Base-by-base conservation (phyloP, 352 stramenopile genomes). In the Globisporangium heterothallicum region DNA sequence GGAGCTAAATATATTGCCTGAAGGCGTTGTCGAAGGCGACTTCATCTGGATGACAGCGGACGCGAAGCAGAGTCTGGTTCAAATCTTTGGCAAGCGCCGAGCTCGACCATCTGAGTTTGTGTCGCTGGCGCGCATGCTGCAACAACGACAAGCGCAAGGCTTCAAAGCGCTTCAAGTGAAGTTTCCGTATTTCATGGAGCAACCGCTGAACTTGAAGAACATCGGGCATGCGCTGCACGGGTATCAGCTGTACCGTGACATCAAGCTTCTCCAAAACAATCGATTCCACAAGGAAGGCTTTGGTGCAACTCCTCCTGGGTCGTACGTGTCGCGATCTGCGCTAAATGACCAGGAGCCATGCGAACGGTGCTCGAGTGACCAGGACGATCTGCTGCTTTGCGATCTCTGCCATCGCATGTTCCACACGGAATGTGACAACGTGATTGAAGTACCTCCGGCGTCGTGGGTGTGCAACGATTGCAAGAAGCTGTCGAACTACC, bases 391-490 rank as follows among this genome's bases (percentile, higher is more conserved):
- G 54, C 66, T 92, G 32, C 61, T 92, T 19, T 92, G 81, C 47
- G 81, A 92, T 68, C 74, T 86, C 61, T 92, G 81, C 58, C 80
- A 88, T 63, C 71, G 81, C 49, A 76, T 87, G 74, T 92, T 90
- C 57, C 81, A 92, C 69, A 86, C 78, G 56, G 74, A 86, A 55
- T 92, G 81, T 51, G 77, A 86, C 56, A 83, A 84, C 59, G 85
- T 90, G 70, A 59, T 79, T 12, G 77, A 88, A 61, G 56, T 92
- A 16, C 81, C 81, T 32, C 77, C 79, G 4, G 78, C 81, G 10
- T 90, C 77, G 7, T 92, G 81, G 81, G 78, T 92, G 49, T 92
- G 81, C 59, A 64, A 62, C 49, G 68, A 71, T 9, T 92, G 81
- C 63, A 86, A 83, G 66, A 79, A 68, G 50, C 63, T 90, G 19